phyloP scores from a whole-genome alignment of 202 grass and related monocot genomes.

The Cymbopogon flexuosus region DNA sequence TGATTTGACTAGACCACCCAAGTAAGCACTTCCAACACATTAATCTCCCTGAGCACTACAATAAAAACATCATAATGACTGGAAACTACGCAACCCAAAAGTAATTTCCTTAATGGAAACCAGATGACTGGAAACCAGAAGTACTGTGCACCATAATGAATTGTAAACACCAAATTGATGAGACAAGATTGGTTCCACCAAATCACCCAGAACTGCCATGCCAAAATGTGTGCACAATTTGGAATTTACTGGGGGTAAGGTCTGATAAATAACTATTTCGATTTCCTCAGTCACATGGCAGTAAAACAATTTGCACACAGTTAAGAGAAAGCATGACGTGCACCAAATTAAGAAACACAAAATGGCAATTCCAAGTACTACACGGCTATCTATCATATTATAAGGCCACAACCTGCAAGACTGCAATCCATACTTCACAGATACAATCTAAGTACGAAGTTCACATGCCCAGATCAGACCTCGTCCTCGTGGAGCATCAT shows the following conservation, averaged over 20 bases:
- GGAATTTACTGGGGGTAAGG: neutral
- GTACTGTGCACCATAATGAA: neutral
- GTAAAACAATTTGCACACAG: neutral
- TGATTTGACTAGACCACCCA: neutral
- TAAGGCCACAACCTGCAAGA: neutral
- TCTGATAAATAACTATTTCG: neutral
- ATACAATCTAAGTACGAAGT: neutral
- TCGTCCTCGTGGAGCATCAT: conserved; percentile 98
- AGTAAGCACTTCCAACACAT: neutral
- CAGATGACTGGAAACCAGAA: neutral
- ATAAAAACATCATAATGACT: neutral
- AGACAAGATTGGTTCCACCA: neutral
- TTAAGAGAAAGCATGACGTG: neutral
- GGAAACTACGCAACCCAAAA: neutral
- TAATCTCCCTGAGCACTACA: neutral
- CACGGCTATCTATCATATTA: neutral
- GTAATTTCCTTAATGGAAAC: neutral
- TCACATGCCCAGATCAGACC: conserved; percentile 45
- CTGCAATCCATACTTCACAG: conserved; percentile 17
- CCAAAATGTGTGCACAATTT: neutral
- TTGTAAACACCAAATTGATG: neutral
- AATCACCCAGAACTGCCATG: neutral
- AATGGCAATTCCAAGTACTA: neutral
- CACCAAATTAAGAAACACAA: neutral
- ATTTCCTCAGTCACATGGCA: neutral